Evolutionary conservation across 805 yeast genomes (phyloP).

Genomic region (Cyberlindnera mississippiensis): DNA sequence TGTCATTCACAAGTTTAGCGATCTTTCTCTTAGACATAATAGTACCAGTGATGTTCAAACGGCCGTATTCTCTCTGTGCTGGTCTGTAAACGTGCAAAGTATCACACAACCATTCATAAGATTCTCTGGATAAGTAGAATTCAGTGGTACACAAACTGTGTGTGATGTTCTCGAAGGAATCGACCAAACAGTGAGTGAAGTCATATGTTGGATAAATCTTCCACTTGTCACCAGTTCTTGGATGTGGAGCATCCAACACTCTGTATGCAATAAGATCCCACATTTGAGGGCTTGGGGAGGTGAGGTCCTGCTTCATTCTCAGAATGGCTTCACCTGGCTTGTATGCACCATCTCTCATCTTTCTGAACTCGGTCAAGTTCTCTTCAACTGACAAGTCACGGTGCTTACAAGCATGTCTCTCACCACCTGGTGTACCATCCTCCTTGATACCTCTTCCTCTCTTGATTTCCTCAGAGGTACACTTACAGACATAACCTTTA

Average conservation of each 20-base stretch:
- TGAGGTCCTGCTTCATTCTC: conserved; percentile 93
- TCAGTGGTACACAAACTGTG: conserved; percentile 97
- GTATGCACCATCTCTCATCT: conserved; percentile 87
- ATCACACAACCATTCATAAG: conserved; percentile 98
- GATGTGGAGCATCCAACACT: conserved; percentile 87
- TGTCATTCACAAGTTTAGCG: conserved; percentile 81
- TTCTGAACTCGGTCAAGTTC: conserved; percentile 75
- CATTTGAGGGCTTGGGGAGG: conserved; percentile 96
- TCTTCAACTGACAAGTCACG: conserved; percentile 69
- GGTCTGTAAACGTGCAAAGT: conserved; percentile 94
- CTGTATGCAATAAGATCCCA: conserved; percentile 99
- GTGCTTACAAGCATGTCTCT: conserved; percentile 77
- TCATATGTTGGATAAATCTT: conserved; percentile 98
- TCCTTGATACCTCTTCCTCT: conserved; percentile 85
- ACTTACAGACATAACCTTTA: conserved; percentile 88
- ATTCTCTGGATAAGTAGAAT: conserved; percentile 85
- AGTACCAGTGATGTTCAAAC: conserved; percentile 92
- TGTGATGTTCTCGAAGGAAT: conserved; percentile 92
- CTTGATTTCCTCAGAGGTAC: conserved; percentile 88
- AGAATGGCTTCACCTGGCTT: conserved; percentile 89
- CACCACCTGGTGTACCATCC: conserved; percentile 94
- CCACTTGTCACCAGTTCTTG: conserved; percentile 97
- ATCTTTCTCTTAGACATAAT: conserved; percentile 93
- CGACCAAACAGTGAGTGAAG: conserved; percentile 98
- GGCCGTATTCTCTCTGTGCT: conserved; percentile 97